Percentiles rank a stretch among this genome's conserved stretches.
Evolutionary conservation across 768 basidiomycete species (phyloP).

Genomic region (Tulasnella sp.): DNA sequence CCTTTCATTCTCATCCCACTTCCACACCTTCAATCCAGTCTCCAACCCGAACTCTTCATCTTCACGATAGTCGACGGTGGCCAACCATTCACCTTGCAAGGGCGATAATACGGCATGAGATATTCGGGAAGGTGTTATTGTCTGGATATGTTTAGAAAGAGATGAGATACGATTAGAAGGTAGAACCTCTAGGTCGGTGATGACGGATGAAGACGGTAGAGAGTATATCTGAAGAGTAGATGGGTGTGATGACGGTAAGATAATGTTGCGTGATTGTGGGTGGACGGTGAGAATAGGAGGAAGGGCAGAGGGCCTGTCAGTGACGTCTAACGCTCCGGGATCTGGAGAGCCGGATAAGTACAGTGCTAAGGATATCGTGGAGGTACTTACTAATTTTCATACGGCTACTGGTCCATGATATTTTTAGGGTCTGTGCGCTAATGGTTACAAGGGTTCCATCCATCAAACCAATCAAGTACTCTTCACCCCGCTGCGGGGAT

Average conservation of each 20-base stretch:
- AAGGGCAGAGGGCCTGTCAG: not conserved
- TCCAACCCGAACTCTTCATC: conserved; percentile 38
- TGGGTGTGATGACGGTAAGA: conserved; percentile 87
- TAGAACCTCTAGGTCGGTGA: conserved; percentile 82
- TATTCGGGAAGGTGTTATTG: conserved; percentile 61
- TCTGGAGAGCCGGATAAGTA: not conserved
- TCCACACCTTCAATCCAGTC: conserved; percentile 76
- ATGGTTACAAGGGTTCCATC: conserved; percentile 76
- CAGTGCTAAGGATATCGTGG: conserved; percentile 7
- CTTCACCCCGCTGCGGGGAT: conserved; percentile 48
- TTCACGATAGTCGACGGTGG: conserved; percentile 67
- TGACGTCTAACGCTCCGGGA: too few relatives aligned
- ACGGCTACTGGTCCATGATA: conserved; percentile 58
- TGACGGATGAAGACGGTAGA: conserved; percentile 49
- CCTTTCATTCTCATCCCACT: conserved; percentile 49
- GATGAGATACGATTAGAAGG: conserved; percentile 85
- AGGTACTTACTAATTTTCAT: conserved; percentile 56
- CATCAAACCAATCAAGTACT: conserved; percentile 68
- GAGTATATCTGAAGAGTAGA: conserved; percentile 91
- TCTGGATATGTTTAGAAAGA: conserved; percentile 57
- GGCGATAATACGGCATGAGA: conserved; percentile 52
- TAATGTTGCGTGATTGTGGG: conserved; percentile 49
- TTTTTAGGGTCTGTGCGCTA: conserved; percentile 53
- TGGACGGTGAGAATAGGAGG: conserved; percentile 47
- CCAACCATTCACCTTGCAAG: conserved; percentile 73